Base-by-base conservation (phyloP, 2,329 filamentous ascomycete species). In the Trichoderma asperellum region DNA sequence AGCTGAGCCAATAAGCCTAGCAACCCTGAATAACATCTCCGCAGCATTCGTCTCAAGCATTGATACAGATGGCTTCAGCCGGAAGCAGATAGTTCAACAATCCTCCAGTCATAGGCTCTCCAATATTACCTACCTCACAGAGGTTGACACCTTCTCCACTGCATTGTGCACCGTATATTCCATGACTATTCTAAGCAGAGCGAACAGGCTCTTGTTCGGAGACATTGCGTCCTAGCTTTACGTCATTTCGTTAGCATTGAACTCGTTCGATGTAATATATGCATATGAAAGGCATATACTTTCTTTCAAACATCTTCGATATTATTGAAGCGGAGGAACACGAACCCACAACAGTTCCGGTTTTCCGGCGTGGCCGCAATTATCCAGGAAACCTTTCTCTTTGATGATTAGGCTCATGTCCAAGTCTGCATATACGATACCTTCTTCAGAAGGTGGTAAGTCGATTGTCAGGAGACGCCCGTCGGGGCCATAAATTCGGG, bases 371-470 rank as follows among this genome's bases (percentile, higher is more conserved):
- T 43, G 37, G 37, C 37, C 37, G 6, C 37, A 43, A 43, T 43
- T 43, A 43, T 43, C 37, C 16, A 43, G 8, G 16, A 43, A 43
- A 18, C 37, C 37, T 7, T 43, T 43, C 37, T 43, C 37, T 6
- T 43, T 43, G 5, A 16, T 16, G 16, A 43, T 59, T 40, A 59
- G 37, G 21, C 57, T 59, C 57, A 59, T 59, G 7, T 59, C 57
- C 35, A 59, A 59, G 24, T 59, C 57, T 27, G 57, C 57, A 59
- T 59, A 59, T 43, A 59, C 57, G 14, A 59, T 59, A 1, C 57
- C 57, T 29, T 59, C 57, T 43, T 59, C 57, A 40, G 34, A 27
- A 27, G 57, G 57, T 21, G 56, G 56, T 35, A 59, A 18, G 24
- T 59, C 57, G 11, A 8, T 43, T 5, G 57, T 59, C 57, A 59